Base-by-base conservation (phyloP, 768 basidiomycete genomes). In the Tylopilus vinaceipallidus region DNA sequence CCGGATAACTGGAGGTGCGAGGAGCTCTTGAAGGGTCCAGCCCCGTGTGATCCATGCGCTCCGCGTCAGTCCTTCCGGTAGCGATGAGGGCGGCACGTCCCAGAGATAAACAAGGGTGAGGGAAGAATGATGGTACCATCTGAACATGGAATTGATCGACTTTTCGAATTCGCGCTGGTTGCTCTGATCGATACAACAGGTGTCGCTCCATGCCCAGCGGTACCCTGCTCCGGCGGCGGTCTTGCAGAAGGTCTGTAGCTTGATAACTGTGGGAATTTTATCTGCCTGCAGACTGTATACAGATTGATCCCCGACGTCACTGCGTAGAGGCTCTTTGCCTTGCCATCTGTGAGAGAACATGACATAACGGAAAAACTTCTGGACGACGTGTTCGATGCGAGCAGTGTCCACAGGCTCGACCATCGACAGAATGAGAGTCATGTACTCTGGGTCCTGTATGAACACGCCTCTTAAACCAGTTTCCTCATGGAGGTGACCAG, bases 281-380 rank as follows among this genome's bases (percentile, higher is more conserved):
- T 37, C 47, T 8, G 30, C 34, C 37, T 23, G 3, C 19, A 46
- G 55, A 24, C 3, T 9, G 20, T 55, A 55, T n/a, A 52, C 32
- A 4, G 47, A 50, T 39, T 34, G 34, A 6, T 43, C 36, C 13
- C 10, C 23, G 14, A 54, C 30, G 13, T 49, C 47, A 10, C 14
- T 13, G 24, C 11, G 33, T 4, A 48, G 27, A 26, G 50, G 53
- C 16, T 57, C 56, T 19, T 14, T 45, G n/a, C 12, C 38, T 45
- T 50, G 33, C 55, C 52, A 57, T n/a, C 39, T 44, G 26, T 54
- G 55, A 10, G 56, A 57, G 29, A 57, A 52, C 50, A 55, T 54
- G 26, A 40, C 56, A 13, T 55, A 57, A 32, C 16, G 43, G 33
- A 48, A 55, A 14, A 42, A 51, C 3, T 48, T 23, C 17, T n/a